phyloP scores from a whole-genome alignment of 306 rosid species.

The Mimosa bimucronata region DNA sequence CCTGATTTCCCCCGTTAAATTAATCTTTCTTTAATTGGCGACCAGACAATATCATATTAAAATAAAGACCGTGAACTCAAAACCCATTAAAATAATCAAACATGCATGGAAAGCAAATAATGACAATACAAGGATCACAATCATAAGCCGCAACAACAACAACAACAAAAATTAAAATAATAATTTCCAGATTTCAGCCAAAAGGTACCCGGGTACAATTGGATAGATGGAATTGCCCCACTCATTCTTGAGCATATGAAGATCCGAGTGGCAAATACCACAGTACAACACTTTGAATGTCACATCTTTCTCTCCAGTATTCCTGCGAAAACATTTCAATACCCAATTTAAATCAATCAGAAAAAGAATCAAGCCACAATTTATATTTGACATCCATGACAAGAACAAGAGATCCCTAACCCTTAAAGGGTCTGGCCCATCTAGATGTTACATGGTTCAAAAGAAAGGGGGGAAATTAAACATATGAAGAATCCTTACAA shows the following conservation, averaged over 20 bases:
- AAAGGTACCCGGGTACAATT: conserved; percentile 48
- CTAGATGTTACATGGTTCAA: background rate
- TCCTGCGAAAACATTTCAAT: conserved; percentile 26
- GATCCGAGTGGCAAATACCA: conserved; percentile 55
- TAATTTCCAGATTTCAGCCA: background rate
- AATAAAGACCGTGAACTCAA: background rate
- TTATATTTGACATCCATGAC: background rate
- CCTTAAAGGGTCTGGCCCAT: background rate
- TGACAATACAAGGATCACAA: background rate
- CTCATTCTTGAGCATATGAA: conserved; percentile 46
- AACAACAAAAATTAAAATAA: background rate
- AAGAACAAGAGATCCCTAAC: background rate
- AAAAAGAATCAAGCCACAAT: background rate
- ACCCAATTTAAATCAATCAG: background rate
- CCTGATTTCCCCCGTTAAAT: too few relatives aligned
- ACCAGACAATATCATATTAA: background rate
- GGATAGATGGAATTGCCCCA: conserved; percentile 45
- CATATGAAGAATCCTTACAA: background rate
- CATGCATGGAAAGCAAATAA: background rate
- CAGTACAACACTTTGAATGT: conserved; percentile 47
- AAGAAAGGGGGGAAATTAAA: background rate
- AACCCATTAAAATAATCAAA: background rate
- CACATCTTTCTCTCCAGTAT: conserved; percentile 48
- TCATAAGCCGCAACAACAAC: background rate
- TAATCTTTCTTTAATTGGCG: background rate